phyloP scores from a whole-genome alignment of 2,329 filamentous ascomycete species.

The Sporothrix pseudoabietina region DNA sequence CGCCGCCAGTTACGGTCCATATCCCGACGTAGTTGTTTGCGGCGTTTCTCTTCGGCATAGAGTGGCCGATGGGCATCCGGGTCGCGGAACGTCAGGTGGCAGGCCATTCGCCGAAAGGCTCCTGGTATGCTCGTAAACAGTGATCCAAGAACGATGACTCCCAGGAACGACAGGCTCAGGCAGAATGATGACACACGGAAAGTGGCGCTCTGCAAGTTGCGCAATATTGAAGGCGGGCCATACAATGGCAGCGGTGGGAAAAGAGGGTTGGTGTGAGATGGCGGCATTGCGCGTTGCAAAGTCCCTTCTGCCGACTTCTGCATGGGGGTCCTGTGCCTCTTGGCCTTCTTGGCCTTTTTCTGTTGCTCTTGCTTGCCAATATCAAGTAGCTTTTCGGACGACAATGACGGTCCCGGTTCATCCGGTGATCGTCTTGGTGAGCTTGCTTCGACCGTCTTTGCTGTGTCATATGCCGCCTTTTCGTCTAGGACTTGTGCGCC shows the following conservation, averaged over 20 bases:
- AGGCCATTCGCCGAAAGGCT: conserved; percentile 52
- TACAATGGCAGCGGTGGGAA: conserved; percentile 86
- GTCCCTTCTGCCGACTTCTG: conserved; percentile 47
- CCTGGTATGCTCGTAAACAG: conserved; percentile 66
- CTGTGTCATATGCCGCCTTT: background rate
- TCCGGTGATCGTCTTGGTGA: background rate
- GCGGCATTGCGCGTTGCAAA: conserved; percentile 56
- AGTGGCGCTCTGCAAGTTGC: conserved; percentile 64
- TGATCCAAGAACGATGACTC: conserved; percentile 73
- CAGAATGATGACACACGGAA: conserved; percentile 72
- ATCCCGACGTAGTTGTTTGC: conserved; percentile 58
- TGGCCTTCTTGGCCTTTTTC: conserved; percentile 37
- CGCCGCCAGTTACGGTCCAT: conserved; percentile 65
- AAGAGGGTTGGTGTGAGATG: conserved; percentile 72
- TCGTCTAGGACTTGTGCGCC: conserved; percentile 25
- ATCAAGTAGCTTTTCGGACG: conserved; percentile 13
- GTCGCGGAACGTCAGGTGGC: conserved; percentile 60
- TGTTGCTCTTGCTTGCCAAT: background rate
- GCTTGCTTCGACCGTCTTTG: background rate
- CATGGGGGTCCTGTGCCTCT: conserved; percentile 36
- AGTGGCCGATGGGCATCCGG: conserved; percentile 67
- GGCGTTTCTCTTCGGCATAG: conserved; percentile 68
- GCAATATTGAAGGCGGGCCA: conserved; percentile 68
- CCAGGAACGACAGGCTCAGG: conserved; percentile 75
- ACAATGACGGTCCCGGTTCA: background rate